Base-by-base conservation (phyloP, 2,329 filamentous ascomycete species). In the Hansfordia pulvinata region DNA sequence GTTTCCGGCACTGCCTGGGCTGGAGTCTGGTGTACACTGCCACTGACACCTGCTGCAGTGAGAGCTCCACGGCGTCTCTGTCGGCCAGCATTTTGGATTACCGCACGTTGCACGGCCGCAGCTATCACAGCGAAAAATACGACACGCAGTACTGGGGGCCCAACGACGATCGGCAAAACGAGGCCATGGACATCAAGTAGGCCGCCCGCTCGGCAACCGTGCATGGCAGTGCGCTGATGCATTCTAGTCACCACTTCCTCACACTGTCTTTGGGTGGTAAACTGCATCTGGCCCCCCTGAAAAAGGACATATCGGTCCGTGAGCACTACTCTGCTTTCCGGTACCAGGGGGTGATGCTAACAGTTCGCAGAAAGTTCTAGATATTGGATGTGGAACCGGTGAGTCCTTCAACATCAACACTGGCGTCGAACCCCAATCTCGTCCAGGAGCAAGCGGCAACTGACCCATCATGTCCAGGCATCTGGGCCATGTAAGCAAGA, bases 231-330 rank as follows among this genome's bases (percentile, higher is more conserved):
- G 12, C 5, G 21, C 9, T 19, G 17, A 18, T 18, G 19, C n/a
- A 11, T 10, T 5, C 7, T 27, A 46, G 44, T 17, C 43, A 48
- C 21, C 44, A 49, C 25, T 35, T 40, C 22, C 38, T 39, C 8
- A 42, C 39, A 5, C 30, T 46, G 11, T 30, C 42, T 28, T 35
- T 41, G 17, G 39, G 41, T 13, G 43, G 39, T 25, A 45, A 39
- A 25, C 20, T 47, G 10, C 37, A 30, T 21, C 20, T 44, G 17
- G 42, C 44, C 13, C 37, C 37, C 5, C 34, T 48, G 7, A 28
- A 29, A 10, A 30, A 40, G 6, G 35, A 34, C 12, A 12, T 22
- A 13, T 9, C 14, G 11, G 17, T 21, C 11, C 13, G 26, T 10
- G 9, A n/a, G n/a, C 6, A 15, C 7, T 5, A 9, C 4, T 23